phyloP scores from a whole-genome alignment of 768 basidiomycete species.

The Leucocoprinus leucothites region DNA sequence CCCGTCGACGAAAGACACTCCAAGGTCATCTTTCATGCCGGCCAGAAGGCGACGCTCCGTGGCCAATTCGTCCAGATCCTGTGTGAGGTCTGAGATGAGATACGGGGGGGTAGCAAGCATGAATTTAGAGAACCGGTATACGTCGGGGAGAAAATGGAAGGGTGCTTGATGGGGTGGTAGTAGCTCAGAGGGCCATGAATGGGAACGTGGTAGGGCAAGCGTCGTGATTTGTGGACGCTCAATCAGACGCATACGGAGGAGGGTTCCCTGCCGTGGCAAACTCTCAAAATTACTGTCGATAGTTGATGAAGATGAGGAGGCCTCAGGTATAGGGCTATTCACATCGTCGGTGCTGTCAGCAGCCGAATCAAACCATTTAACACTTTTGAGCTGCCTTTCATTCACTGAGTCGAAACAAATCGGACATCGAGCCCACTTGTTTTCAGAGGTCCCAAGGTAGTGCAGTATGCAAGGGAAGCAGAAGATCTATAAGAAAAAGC shows the following conservation, averaged over 20 bases:
- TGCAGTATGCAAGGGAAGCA: conserved; percentile 95
- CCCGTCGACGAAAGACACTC: conserved; percentile 74
- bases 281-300: conserved; percentile 32
- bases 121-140: conserved; percentile 84
- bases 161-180: conserved; percentile 91
- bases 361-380: conserved; percentile 81
- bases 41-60: conserved; percentile 64
- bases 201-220: conserved; percentile 86
- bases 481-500: conserved; percentile 60
- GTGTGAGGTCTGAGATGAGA: conserved; percentile 68
- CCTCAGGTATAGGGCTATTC: conserved; percentile 26
- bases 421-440: conserved; percentile 91
- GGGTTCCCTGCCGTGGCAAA: conserved; percentile 51
- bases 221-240: conserved; percentile 94
- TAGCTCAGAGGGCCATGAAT: conserved; percentile 92
- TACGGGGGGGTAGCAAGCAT: conserved; percentile 94
- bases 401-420: conserved; percentile 95
- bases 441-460: conserved; percentile 81
- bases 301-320: conserved; percentile 45
- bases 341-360: conserved; percentile 27
- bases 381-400: conserved; percentile 86
- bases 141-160: conserved; percentile 94
- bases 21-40: conserved; percentile 73
- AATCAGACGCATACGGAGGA: conserved; percentile 82
- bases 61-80: conserved; percentile 70